Evolutionary conservation across 2,329 filamentous ascomycete genomes (phyloP).

Genomic region (Anisogramma anomala): DNA sequence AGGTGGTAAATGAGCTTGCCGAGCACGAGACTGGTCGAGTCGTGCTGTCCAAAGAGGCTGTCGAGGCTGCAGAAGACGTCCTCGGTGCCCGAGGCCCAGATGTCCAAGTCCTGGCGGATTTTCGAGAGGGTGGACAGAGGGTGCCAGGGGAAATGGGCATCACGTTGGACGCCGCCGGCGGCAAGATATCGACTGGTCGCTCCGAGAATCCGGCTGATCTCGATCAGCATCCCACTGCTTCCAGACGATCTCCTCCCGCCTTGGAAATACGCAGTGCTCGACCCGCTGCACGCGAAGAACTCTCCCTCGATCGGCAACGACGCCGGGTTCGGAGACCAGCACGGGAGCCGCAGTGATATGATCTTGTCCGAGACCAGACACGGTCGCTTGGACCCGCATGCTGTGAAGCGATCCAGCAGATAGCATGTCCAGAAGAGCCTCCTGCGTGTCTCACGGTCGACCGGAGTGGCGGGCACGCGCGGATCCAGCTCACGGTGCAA

Average conservation of each 20-base stretch:
- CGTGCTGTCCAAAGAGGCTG: conserved; percentile 61
- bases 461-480: conserved; percentile 47
- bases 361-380: conserved; percentile 70
- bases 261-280: conserved; percentile 64
- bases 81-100: conserved; percentile 73
- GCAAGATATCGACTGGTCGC: conserved; percentile 76
- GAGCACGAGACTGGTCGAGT: conserved; percentile 67
- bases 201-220: conserved; percentile 71
- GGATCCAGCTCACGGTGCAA: conserved; percentile 64
- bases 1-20: conserved; percentile 82
- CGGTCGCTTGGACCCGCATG: conserved; percentile 70
- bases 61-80: conserved; percentile 69
- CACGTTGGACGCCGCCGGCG: conserved; percentile 75
- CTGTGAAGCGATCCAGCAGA: conserved; percentile 71
- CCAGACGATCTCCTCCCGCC: conserved; percentile 63
- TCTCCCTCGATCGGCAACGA: conserved; percentile 61
- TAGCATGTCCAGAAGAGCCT: conserved; percentile 87
- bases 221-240: conserved; percentile 69
- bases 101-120: conserved; percentile 72
- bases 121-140: conserved; percentile 74
- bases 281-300: conserved; percentile 65
- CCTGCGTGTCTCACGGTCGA: conserved; percentile 64
- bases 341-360: conserved; percentile 63
- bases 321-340: conserved; percentile 54
- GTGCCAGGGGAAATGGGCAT: conserved; percentile 87